Conservation (phyloP, 306 rosid genomes). For the Abrus precatorius region DNA sequence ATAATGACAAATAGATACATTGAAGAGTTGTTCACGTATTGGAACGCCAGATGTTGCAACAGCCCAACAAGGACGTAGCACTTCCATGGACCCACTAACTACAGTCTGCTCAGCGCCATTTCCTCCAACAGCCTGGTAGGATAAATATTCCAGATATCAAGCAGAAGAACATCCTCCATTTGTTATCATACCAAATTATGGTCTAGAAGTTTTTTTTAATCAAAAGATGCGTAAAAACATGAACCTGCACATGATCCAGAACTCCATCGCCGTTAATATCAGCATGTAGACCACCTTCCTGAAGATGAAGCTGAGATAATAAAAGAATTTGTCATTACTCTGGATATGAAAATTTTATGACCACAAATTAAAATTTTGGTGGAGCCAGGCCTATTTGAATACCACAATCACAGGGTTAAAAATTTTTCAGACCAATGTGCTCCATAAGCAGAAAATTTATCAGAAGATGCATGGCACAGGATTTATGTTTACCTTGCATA, state of each 20-base stretch:
- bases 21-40: conserved; percentile 90
- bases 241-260: conserved; percentile 98
- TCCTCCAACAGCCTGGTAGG: conserved; percentile 92
- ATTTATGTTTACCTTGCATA: conserved; percentile 78
- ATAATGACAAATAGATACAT: conserved; percentile 95
- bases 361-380: conserved; percentile 21
- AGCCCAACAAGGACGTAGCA: conserved; percentile 98
- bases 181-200: conserved; percentile 38
- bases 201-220: background rate
- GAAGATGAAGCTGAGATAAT: conserved; percentile 91
- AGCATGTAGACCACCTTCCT: conserved; percentile 98
- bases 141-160: conserved; percentile 42
- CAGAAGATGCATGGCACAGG: conserved; percentile 26
- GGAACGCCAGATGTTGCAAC: conserved; percentile 99
- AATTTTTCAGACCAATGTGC: conserved; percentile 12
- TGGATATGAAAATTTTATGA: conserved; percentile 1
- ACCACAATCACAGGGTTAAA: conserved; percentile 26
- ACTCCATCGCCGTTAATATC: conserved; percentile 99
- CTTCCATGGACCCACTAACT: conserved; percentile 97
- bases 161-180: conserved; percentile 38
- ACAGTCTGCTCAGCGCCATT: conserved; percentile 99
- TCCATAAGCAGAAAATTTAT: conserved; percentile 20
- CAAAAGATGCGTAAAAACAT: background rate
- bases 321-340: conserved; percentile 47
- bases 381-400: conserved; percentile 12